phyloP scores from a whole-genome alignment of 768 basidiomycete genomes.

The Calvatia gigantea region DNA sequence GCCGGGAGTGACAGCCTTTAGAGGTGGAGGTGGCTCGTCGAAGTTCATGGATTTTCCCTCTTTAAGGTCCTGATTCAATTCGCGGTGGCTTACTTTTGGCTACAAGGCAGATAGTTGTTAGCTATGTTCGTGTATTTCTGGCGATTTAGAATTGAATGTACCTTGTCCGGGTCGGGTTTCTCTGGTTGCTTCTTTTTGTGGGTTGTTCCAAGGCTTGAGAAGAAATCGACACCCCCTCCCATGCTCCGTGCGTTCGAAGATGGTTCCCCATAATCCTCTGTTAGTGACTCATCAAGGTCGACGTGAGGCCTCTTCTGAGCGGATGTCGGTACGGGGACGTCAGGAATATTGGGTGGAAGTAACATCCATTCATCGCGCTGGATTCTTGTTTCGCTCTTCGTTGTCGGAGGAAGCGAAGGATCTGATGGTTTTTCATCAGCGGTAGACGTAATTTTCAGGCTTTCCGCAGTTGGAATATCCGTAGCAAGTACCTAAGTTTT shows the following conservation, averaged over 20 bases:
- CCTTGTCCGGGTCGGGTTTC: conserved; percentile 70
- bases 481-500: conserved; percentile 52
- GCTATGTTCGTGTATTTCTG: neutral
- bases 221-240: conserved; percentile 78
- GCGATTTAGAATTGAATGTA: conserved; percentile 24
- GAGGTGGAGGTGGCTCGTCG: conserved; percentile 32
- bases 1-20: conserved; percentile 65
- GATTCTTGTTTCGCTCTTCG: conserved; percentile 45
- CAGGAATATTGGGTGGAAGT: conserved; percentile 31
- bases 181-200: conserved; percentile 62
- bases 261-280: conserved; percentile 63
- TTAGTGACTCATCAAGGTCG: conserved; percentile 46
- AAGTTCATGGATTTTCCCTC: conserved; percentile 39
- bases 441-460: conserved; percentile 64
- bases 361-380: conserved; percentile 93
- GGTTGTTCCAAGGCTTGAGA: conserved; percentile 82
- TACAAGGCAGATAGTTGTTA: conserved; percentile 27
- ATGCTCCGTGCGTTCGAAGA: conserved; percentile 41
- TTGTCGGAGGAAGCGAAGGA: conserved; percentile 43
- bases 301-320: conserved; percentile 20
- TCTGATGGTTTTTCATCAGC: conserved; percentile 43
- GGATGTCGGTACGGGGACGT: conserved; percentile 19
- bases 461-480: conserved; percentile 75
- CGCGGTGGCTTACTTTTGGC: conserved; percentile 57
- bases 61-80: conserved; percentile 58